Percentiles rank a stretch among this genome's conserved stretches.
phyloP scores from a whole-genome alignment of 768 basidiomycete genomes.

The Boletus barrowsii region DNA sequence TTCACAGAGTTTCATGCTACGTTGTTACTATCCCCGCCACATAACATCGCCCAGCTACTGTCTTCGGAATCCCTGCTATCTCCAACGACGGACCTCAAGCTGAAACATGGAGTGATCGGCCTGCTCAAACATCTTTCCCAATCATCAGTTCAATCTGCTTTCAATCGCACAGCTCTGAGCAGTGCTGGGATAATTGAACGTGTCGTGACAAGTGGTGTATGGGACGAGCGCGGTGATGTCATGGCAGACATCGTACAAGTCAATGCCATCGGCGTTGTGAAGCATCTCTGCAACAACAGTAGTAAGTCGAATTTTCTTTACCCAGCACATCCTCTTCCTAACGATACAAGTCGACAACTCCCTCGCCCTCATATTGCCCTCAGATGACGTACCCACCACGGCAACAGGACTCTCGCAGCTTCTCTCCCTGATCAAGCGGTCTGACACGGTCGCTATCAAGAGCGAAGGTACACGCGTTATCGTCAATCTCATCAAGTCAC shows the following conservation, averaged over 20 bases:
- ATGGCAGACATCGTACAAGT: conserved; percentile 87
- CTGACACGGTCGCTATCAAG: conserved; percentile 77
- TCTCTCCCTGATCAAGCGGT: conserved; percentile 69
- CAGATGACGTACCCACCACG: conserved; percentile 26
- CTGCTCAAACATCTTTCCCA: conserved; percentile 85
- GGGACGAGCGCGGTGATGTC: conserved; percentile 66
- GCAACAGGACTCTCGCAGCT: conserved; percentile 63
- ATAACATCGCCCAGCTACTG: conserved; percentile 60
- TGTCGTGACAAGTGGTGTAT: conserved; percentile 63
- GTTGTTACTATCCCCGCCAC: conserved; percentile 62
- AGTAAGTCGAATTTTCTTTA: conserved; percentile 42
- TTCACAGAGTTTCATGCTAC: conserved; percentile 54
- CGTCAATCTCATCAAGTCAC: conserved; percentile 78
- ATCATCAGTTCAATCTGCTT: conserved; percentile 51
- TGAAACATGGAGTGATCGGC: conserved; percentile 87
- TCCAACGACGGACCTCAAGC: conserved; percentile 62
- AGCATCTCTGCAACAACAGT: conserved; percentile 79
- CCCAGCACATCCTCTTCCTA: conserved; percentile 30
- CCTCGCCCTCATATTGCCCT: conserved; percentile 49
- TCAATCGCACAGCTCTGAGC: conserved; percentile 58
- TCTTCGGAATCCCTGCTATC: conserved; percentile 55
- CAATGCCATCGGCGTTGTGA: conserved; percentile 82
- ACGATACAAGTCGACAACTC: conserved; percentile 42
- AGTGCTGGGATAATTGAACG: conserved; percentile 60
- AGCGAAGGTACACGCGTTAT: conserved; percentile 89